These are phyloP conservation scores for Nothophoma quercina DNA, from an alignment of 2,329 filamentous ascomycete genomes.

Conservation along the genomic window DNA sequence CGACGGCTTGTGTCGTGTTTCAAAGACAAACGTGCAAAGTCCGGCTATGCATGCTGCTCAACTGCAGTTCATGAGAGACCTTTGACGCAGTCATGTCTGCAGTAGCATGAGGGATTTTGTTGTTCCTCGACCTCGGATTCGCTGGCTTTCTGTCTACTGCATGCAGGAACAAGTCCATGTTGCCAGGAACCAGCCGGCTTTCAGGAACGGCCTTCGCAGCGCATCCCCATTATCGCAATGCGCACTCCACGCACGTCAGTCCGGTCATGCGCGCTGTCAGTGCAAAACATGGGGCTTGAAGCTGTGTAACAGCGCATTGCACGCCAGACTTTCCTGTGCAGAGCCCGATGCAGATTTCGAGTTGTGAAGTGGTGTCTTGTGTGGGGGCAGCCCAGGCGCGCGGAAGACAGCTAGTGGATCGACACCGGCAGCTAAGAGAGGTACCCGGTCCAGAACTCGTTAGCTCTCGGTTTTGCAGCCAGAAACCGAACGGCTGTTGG, in stretches of 20 bases:
- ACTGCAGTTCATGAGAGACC: conserved; percentile 13
- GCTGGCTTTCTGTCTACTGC: conserved; percentile 6
- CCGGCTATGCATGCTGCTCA: conserved; percentile 17
- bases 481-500: conserved; percentile 17
- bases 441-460: conserved; percentile 7
- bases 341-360: conserved; percentile 8
- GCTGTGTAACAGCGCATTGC: conserved; percentile 13
- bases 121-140: conserved; percentile 7
- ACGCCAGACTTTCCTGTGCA: conserved; percentile 8
- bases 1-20: conserved; percentile 19
- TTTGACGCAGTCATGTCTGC: conserved; percentile 14
- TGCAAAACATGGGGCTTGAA: conserved; percentile 11
- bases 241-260: conserved; percentile 4
- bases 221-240: conserved; percentile 9
- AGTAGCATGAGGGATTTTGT: conserved; percentile 18
- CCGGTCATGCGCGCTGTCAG: conserved; percentile 10
- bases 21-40: conserved; percentile 15
- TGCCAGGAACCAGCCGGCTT: conserved; percentile 8
- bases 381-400: conserved; percentile 13
- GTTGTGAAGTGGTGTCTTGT: conserved; percentile 13
- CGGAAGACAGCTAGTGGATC: conserved; percentile 13
- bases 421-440: conserved; percentile 11
- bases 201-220: conserved; percentile 6
- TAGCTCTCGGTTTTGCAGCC: conserved; percentile 4
- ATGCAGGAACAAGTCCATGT: conserved; percentile 14